Base-by-base conservation (phyloP, 2,329 filamentous ascomycete species). In the Colletotrichum sp. region DNA sequence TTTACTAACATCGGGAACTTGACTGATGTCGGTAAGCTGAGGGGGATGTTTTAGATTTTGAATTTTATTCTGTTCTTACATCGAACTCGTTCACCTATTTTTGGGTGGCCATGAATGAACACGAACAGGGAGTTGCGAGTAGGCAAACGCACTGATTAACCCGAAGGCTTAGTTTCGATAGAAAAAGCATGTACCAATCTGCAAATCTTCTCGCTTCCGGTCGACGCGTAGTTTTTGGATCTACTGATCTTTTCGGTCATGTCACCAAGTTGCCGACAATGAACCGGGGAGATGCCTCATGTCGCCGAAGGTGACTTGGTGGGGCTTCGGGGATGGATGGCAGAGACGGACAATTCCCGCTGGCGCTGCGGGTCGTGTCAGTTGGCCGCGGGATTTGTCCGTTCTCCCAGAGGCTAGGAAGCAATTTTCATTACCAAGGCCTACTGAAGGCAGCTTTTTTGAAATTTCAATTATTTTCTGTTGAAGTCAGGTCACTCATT, bases 111-210 rank as follows among this genome's bases (percentile, higher is more conserved):
- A 6, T 9, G 18, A 13, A 0, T n/a, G n/a, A 49, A 49, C 44
- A 0, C n/a, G 10, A 21, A 49, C 1, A 1, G 12, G 44, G 44
- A 8, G n/a, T 21, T 49, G n/a, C 0, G 1, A 49, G 3, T 2
- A 2, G 9, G 39, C 44, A 10, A 21, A 52, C n/a, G 44, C 18
- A 21, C 2, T 0, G 0, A 3, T 0, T 13, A 21, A 21, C n/a
- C 0, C 8, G n/a, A 21, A 21, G 0, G n/a, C n/a, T 1, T 0
- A 52, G 0, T 21, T 52, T 12, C 0, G 44, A 49, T 52, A 4
- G 44, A 4, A 10, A 12, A 49, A 49, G 1, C 3, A 21, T 21
- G 0, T 21, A 21, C 18, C 44, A 0, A 1, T 49, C 9, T 49
- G 5, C 5, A 8, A n/a, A 1, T 52, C n/a, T 52, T 52, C 44